phyloP scores from a whole-genome alignment of 2,329 filamentous ascomycete species.

The Hymenotorrendiella dingleyae region DNA sequence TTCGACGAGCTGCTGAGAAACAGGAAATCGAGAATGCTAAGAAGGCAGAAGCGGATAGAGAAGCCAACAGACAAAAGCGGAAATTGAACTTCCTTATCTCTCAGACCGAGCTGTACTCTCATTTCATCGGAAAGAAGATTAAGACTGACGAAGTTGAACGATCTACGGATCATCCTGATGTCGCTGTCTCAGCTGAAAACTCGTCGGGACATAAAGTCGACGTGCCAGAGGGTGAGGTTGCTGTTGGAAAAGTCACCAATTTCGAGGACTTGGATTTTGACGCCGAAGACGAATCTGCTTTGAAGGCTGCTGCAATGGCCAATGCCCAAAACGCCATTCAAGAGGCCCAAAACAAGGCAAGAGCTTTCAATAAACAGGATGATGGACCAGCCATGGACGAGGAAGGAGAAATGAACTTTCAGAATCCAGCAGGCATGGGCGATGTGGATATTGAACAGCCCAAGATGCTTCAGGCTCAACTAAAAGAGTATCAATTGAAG shows the following conservation, averaged over 20 bases:
- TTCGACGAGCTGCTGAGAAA: slow-evolving; percentile 88
- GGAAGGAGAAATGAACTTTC: slow-evolving; percentile 98
- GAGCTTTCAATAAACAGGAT: slow-evolving; percentile 78
- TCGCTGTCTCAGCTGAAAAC: slow-evolving; percentile 40
- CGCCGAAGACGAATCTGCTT: slow-evolving; percentile 78
- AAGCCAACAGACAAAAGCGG: slow-evolving; percentile 93
- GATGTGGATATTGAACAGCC: slow-evolving; percentile 93
- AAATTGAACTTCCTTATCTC: slow-evolving; percentile 99
- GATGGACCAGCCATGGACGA: slow-evolving; percentile 68
- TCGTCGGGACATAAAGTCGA: slow-evolving; percentile 36
- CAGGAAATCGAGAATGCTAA: slow-evolving; percentile 95
- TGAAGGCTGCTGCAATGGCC: slow-evolving; percentile 81
- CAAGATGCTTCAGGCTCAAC: slow-evolving; percentile 83
- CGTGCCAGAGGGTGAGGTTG: slow-evolving; percentile 47
- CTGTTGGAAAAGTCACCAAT: slow-evolving; percentile 72
- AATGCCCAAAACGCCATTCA: slow-evolving; percentile 96
- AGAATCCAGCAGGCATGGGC: slow-evolving; percentile 92
- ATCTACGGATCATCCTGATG: slow-evolving; percentile 76
- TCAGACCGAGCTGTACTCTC: slow-evolving; percentile 96
- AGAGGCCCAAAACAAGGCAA: slow-evolving; percentile 86
- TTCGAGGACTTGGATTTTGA: slow-evolving; percentile 96
- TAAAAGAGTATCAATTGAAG: slow-evolving; percentile 99
- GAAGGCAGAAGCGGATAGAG: slow-evolving; percentile 93
- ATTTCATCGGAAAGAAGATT: slow-evolving; percentile 99
- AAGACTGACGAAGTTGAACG: slow-evolving; percentile 93